Conservation (phyloP, 208 protist species). For the Crithidia acanthocephali region DNA sequence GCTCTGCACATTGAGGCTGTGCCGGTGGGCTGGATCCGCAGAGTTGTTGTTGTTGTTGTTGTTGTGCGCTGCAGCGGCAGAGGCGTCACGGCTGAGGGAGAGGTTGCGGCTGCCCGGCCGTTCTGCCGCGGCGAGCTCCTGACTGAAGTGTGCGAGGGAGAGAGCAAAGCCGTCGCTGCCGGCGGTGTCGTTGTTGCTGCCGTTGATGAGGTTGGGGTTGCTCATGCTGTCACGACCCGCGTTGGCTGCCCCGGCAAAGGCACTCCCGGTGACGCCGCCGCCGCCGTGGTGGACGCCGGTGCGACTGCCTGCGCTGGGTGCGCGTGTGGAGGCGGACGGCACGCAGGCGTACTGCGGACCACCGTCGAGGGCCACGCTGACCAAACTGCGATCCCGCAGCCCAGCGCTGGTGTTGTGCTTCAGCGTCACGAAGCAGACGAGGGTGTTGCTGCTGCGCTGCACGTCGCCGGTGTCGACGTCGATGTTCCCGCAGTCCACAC, state of each 20-base stretch:
- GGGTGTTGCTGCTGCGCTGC: conserved; percentile 51
- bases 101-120: conserved; percentile 8
- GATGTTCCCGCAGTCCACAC: conserved; percentile 60
- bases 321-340: conserved; percentile 18
- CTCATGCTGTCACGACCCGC: not conserved
- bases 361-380: not conserved
- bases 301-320: not conserved
- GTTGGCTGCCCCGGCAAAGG: not conserved
- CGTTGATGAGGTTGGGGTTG: not conserved
- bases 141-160: conserved; percentile 36
- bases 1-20: conserved; percentile 23
- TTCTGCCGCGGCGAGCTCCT: conserved; percentile 17
- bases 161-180: conserved; percentile 22
- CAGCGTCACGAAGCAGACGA: conserved; percentile 37
- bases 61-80: not conserved
- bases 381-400: conserved; percentile 8
- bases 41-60: not conserved
- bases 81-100: conserved; percentile 17
- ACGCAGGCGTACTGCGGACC: conserved; percentile 13
- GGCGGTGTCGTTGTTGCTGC: conserved; percentile 11
- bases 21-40: not conserved
- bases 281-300: not conserved
- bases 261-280: not conserved
- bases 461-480: conserved; percentile 33
- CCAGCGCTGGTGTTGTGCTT: conserved; percentile 22